Evolutionary conservation across 306 rosid species (phyloP), one percentile per base, ranked within the genome.

Genomic region (Castanopsis chinensis): DNA sequence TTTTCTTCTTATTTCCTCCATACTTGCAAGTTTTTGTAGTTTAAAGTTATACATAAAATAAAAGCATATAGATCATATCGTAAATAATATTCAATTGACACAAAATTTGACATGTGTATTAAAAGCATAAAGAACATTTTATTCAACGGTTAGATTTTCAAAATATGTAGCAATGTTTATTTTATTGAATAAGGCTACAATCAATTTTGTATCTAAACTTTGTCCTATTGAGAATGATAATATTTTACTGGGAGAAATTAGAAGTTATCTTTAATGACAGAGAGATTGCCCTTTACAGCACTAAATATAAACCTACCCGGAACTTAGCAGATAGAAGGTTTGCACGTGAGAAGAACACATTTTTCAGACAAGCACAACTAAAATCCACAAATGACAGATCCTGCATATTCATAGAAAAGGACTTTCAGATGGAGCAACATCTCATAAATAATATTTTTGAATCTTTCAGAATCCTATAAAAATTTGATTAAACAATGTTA

Each of bases 281-380:
- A 61, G 27, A 57, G 37, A n/a, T 33, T 5, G 56, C 61, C 82
- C 55, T 21, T 71, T 53, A 45, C 52, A 70, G 18, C 5, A 49
- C 55, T 52, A 76, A 12, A 83, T 64, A 10, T 56, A 82, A 35
- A 79, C 97, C 79, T 79, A 94, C 99, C 89, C 90, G 92, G 86
- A 94, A 94, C 85, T 92, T 92, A 73, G 99, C 98, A 78, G 90
- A 87, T 1, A 85, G 97, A 76, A 92, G 97, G 86, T 92, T 81
- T 88, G 98, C 98, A 59, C 94, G 89, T 76, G 98, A 91, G 82
- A 94, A 92, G 85, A 92, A 94, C 64, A 94, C 97, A 71, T 87
- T 90, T 83, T 80, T 92, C 84, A 92, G 90, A 80, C 98, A 91
- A n/a, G 98, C 99, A 87, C 85, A 86, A 85, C 99, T 92, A 87